phyloP scores from a whole-genome alignment of 1,284 basidiomycete genomes.

The Heterobasidion irregulare region DNA sequence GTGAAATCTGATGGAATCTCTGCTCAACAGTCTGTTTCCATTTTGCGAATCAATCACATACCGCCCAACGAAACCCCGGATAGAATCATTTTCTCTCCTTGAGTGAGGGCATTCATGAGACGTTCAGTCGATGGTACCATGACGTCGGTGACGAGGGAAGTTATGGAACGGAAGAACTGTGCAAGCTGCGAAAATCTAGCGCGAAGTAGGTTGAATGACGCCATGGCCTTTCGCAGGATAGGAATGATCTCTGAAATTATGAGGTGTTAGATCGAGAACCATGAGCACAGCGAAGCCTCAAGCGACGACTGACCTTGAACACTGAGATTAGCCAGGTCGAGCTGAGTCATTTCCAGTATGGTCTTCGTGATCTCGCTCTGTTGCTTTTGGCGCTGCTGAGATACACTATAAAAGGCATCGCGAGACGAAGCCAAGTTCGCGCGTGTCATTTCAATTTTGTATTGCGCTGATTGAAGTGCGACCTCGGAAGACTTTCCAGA shows the following conservation, averaged over 20 bases:
- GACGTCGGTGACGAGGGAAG: conserved; percentile 2
- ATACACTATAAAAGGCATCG: background rate
- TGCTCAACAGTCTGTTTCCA: background rate
- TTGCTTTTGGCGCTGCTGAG: conserved; percentile 1
- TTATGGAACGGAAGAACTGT: conserved; percentile 6
- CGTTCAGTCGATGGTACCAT: background rate
- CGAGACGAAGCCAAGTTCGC: background rate
- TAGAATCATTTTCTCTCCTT: conserved; percentile 1
- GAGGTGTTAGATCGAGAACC: background rate
- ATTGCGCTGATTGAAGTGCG: background rate
- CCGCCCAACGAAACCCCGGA: conserved; percentile 2
- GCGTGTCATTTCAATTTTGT: conserved; percentile 1
- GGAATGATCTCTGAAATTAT: conserved; percentile 4
- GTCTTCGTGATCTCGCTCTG: conserved; percentile 5
- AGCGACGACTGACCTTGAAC: background rate
- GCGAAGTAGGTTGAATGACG: conserved; percentile 6
- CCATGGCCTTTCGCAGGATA: conserved; percentile 4
- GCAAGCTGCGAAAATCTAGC: conserved; percentile 6
- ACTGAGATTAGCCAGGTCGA: conserved; percentile 1
- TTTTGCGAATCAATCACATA: background rate
- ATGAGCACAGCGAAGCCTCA: background rate
- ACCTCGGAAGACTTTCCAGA: background rate
- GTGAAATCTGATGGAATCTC: conserved; percentile 1
- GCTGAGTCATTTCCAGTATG: conserved; percentile 1
- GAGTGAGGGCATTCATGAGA: background rate